These are phyloP conservation scores for Blastomyces parvus DNA, from an alignment of 2,329 filamentous ascomycete genomes.

Conservation along the genomic window DNA sequence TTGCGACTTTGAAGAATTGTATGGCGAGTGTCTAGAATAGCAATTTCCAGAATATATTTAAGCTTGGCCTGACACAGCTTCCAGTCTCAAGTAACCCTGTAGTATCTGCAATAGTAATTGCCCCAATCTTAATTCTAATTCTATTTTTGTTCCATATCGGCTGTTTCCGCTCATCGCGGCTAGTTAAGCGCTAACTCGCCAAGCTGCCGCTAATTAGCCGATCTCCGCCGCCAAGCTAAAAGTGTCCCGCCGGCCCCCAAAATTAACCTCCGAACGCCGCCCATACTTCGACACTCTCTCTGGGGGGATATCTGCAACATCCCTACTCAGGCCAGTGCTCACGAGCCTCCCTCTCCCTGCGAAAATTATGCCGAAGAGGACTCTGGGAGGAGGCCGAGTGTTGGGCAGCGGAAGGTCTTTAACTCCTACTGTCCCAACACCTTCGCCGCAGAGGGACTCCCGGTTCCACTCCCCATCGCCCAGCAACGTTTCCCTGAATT, in stretches of 20 bases:
- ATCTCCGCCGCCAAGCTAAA: constrained; percentile 2
- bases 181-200: background rate
- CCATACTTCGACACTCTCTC: background rate
- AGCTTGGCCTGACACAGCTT: background rate
- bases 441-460: constrained; percentile 22
- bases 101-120: background rate
- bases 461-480: constrained; percentile 50
- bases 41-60: background rate
- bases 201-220: background rate
- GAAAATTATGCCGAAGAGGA: constrained; percentile 63
- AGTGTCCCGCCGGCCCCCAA: background rate
- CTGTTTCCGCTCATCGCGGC: background rate
- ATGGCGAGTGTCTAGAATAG: background rate
- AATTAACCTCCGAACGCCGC: background rate
- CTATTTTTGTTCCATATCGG: background rate
- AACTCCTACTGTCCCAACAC: constrained; percentile 50
- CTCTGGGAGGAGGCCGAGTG: constrained; percentile 84
- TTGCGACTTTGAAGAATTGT: background rate
- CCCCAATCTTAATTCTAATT: background rate
- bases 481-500: constrained; percentile 70
- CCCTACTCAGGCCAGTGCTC: background rate
- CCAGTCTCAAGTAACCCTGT: background rate
- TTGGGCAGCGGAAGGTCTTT: constrained; percentile 78
- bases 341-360: background rate
- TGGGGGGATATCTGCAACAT: background rate